phyloP scores from a whole-genome alignment of 2,329 filamentous ascomycete species.

The Chaetomiaceae sp. region DNA sequence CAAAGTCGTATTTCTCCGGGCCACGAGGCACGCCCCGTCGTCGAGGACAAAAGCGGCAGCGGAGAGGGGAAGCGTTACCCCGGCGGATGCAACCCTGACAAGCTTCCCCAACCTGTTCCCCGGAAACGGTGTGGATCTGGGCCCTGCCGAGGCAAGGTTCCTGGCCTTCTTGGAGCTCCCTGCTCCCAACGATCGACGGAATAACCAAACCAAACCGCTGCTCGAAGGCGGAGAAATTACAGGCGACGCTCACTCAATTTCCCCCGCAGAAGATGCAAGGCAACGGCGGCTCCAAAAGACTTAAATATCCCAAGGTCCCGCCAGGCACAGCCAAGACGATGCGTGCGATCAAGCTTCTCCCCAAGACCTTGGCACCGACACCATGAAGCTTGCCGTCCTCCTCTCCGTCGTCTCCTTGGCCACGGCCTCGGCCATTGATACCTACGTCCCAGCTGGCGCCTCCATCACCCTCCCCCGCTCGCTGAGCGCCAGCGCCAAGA shows the following conservation, averaged over 20 bases:
- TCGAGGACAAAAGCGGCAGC: neutral
- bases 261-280: neutral
- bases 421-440: neutral
- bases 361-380: neutral
- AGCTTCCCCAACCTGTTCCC: neutral
- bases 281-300: neutral
- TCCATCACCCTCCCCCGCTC: neutral
- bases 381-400: constrained; percentile 6
- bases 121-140: neutral
- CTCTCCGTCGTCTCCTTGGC: constrained; percentile 4
- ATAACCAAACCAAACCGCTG: neutral
- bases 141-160: neutral
- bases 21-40: constrained; percentile 1
- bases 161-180: neutral
- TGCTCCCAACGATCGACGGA: neutral
- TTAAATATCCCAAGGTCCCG: neutral
- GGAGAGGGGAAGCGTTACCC: neutral
- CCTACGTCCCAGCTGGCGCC: neutral
- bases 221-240: constrained; percentile 5
- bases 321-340: neutral
- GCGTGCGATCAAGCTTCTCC: neutral
- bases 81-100: neutral
- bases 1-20: neutral
- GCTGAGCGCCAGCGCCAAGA: neutral
- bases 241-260: neutral